Evolutionary conservation across 148 eudicot genomes (phyloP), one percentile per base, ranked within the genome.

Genomic region (Rhododendron mucronatum): DNA sequence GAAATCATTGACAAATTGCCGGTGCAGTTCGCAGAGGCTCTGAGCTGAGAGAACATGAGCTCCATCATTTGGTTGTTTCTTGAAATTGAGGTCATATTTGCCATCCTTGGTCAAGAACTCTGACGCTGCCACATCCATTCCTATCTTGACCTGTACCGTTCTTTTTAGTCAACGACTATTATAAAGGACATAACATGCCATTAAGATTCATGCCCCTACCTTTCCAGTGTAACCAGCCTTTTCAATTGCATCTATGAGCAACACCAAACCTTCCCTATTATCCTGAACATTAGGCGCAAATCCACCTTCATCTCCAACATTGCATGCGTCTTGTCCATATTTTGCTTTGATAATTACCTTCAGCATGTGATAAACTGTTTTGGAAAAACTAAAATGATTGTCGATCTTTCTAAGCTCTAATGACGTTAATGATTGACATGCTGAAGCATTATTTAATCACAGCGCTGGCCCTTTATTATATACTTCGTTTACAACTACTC

Each of bases 51-150:
- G 93, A 81, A 95, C 96, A 91, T 97, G 98, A 89, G 98, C 94
- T 78, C 99, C 99, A 87, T 97, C 99, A 91, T 97, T 97, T 87
- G 98, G 98, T 81, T 95, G 98, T 85, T 94, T 95, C 93, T 97
- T 97, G 90, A 97, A 97, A 91, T 97, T 94, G 88, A 97, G 92
- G 90, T 97, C 99, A 87, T 97, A 97, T 80, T 91, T 93, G 71
- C 92, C 95, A 83, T 97, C 98, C 86, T 95, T 95, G 71, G 97
- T 94, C 41, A 93, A 93, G 85, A 97, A 95, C 91, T 97, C 99
- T 28, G 99, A 97, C 76, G 99, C 99, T 47, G 99, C 99, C 76
- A 97, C 99, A 88, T 97, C 99, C 99, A 97, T 97, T 78, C 99
- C 99, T 83, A 97, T 97, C 87, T 95, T 95, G 85, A 97, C 95